phyloP scores from a whole-genome alignment of 176 grass and related monocot genomes.

The Urochloa ruziziensis region DNA sequence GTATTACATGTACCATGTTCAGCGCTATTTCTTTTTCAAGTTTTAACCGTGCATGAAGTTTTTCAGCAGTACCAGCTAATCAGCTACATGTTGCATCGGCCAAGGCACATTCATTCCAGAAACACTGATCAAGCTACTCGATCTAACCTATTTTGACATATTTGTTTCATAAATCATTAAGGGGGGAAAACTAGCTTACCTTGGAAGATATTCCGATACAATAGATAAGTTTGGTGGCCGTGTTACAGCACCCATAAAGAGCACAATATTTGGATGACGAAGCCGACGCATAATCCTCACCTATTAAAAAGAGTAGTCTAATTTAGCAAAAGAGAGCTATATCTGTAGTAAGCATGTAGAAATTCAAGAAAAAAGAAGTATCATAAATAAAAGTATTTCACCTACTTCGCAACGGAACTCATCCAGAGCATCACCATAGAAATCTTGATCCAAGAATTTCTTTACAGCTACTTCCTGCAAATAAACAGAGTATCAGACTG shows the following conservation, averaged over 20 bases:
- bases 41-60: neutral
- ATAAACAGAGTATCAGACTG: conserved; percentile 25
- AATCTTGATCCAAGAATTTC: conserved; percentile 96
- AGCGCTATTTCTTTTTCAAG: neutral
- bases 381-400: conserved; percentile 22
- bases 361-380: neutral
- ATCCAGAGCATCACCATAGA: conserved; percentile 95
- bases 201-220: conserved; percentile 91
- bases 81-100: neutral
- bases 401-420: conserved; percentile 87
- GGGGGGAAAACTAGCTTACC: conserved; percentile 39
- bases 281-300: conserved; percentile 86
- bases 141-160: neutral
- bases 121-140: neutral
- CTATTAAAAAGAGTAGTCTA: conserved; percentile 43
- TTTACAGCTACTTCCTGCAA: conserved; percentile 98
- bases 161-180: conserved; percentile 20
- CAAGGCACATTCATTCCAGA: neutral
- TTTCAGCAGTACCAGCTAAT: neutral
- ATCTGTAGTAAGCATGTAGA: conserved; percentile 1
- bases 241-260: conserved; percentile 96
- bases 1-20: neutral
- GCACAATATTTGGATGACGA: conserved; percentile 90
- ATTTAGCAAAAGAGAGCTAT: neutral
- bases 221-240: conserved; percentile 90